These are phyloP conservation scores for Biscutella laevigata DNA, from an alignment of 441 rosid genomes.

Conservation along the genomic window DNA sequence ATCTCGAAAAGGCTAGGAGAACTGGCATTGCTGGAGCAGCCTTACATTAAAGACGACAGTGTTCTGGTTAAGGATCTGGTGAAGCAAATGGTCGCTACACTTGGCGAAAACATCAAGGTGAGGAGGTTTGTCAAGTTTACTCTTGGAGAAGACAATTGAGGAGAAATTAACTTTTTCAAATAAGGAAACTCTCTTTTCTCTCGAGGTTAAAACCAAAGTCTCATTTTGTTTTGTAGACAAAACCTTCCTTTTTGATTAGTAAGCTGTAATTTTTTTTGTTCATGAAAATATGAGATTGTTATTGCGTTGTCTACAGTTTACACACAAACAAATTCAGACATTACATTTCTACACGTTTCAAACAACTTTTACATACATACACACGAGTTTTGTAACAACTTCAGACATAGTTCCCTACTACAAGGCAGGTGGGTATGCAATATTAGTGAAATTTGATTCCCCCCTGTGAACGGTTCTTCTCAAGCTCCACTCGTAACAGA, in stretches of 20 bases:
- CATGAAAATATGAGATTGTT: slow-evolving; percentile 18
- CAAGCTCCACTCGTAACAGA: slow-evolving; percentile 73
- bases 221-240: slow-evolving; percentile 16
- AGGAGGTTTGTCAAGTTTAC: slow-evolving; percentile 57
- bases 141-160: slow-evolving; percentile 50
- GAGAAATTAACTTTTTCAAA: neutral
- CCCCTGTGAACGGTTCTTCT: slow-evolving; percentile 64
- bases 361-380: slow-evolving; percentile 10
- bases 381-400: slow-evolving; percentile 26
- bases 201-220: slow-evolving; percentile 8
- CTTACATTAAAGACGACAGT: slow-evolving; percentile 60
- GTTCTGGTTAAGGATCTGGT: slow-evolving; percentile 66
- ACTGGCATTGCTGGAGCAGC: slow-evolving; percentile 67
- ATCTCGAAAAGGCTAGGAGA: slow-evolving; percentile 75
- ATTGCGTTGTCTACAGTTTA: too few relatives aligned
- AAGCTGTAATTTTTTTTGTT: slow-evolving; percentile 23
- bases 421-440: slow-evolving; percentile 50
- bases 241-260: slow-evolving; percentile 18
- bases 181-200: slow-evolving; percentile 11
- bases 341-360: slow-evolving; percentile 8
- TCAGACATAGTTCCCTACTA: slow-evolving; percentile 24
- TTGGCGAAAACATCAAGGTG: slow-evolving; percentile 49
- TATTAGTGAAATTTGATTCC: slow-evolving; percentile 38
- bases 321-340: slow-evolving; percentile 3
- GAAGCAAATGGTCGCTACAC: slow-evolving; percentile 73